Evolutionary conservation across 176 grass and related monocot species (phyloP).

Genomic region (Coix lacrymajobi): DNA sequence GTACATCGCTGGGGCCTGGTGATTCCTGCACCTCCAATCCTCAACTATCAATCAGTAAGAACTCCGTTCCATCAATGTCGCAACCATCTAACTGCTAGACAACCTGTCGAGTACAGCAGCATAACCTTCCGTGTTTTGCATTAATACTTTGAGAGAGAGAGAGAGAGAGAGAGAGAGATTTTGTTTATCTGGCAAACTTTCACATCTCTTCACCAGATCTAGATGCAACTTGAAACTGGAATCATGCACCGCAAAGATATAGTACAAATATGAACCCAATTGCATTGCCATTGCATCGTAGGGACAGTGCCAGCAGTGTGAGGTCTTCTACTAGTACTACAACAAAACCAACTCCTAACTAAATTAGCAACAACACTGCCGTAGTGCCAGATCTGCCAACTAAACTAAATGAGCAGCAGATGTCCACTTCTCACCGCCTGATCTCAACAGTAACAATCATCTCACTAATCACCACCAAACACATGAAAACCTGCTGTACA

Average conservation of each 20-base stretch:
- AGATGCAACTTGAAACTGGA: neutral
- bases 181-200: neutral
- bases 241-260: neutral
- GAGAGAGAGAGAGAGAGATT: neutral
- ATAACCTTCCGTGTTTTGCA: neutral
- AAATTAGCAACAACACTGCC: constrained; percentile 18
- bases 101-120: neutral
- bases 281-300: neutral
- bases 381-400: neutral
- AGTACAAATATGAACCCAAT: neutral
- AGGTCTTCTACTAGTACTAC: constrained; percentile 20
- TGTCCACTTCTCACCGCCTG: neutral
- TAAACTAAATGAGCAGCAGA: constrained; percentile 16
- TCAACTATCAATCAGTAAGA: no score
- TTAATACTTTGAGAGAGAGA: neutral
- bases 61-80: no score
- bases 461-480: constrained; percentile 11
- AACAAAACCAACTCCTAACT: constrained; percentile 15
- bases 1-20: no score
- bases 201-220: neutral
- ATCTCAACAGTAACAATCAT: neutral
- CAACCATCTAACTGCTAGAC: no score
- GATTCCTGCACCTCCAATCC: no score
- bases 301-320: neutral
- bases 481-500: constrained; percentile 32